A percentile compares a stretch with the other conserved stretches of the same genome.
These are phyloP conservation scores for Vitis hybrid DNA, from an alignment of 177 flowering plant species.

Conservation along the genomic window DNA sequence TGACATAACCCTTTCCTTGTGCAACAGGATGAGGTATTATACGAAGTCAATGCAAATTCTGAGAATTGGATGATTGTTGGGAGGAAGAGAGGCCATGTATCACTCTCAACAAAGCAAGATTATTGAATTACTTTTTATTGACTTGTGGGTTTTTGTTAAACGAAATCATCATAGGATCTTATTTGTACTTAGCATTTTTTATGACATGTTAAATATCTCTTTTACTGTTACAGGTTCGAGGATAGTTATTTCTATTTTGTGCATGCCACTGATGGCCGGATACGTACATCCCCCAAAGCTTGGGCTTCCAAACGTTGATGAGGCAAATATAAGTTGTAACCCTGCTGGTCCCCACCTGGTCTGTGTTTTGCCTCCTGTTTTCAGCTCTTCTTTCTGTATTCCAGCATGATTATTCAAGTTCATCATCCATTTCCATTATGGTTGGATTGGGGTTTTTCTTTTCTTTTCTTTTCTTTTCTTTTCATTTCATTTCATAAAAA, in stretches of 20 bases:
- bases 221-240: slow-evolving; percentile 74
- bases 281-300: slow-evolving; percentile 94
- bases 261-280: slow-evolving; percentile 86
- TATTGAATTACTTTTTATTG: not conserved
- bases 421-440: not conserved
- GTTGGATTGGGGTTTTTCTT: not conserved
- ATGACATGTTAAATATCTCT: slow-evolving; percentile 5
- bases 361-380: slow-evolving; percentile 87
- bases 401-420: slow-evolving; percentile 42
- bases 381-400: slow-evolving; percentile 89
- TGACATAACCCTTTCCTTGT: slow-evolving; percentile 2
- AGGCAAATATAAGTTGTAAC: slow-evolving; percentile 80
- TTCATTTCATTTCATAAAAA: not conserved
- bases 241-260: slow-evolving; percentile 71
- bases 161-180: not conserved
- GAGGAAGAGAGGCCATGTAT: slow-evolving; percentile 85
- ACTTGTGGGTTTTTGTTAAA: not conserved
- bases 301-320: slow-evolving; percentile 60
- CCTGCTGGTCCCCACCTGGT: slow-evolving; percentile 91
- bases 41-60: slow-evolving; percentile 79
- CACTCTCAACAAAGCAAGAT: slow-evolving; percentile 78
- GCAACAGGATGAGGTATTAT: slow-evolving; percentile 78
- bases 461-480: no score
- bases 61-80: slow-evolving; percentile 99
- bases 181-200: not conserved